Conservation (phyloP, 1,284 basidiomycete genomes). For the Melanopsichium pennsylvanicum region DNA sequence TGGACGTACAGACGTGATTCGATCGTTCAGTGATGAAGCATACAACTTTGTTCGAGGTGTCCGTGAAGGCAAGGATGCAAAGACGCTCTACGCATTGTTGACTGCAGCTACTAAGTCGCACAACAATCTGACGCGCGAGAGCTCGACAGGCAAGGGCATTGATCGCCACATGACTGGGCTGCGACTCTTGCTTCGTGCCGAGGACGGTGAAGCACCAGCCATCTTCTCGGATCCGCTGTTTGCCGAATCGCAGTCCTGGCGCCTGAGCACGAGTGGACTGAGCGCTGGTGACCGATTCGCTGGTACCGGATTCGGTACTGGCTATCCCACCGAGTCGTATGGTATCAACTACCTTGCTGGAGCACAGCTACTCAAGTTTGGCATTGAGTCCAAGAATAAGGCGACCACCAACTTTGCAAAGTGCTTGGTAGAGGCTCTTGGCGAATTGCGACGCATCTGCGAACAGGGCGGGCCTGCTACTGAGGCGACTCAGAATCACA, state of each 20-base stretch:
- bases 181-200: constrained; percentile 68
- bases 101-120: constrained; percentile 78
- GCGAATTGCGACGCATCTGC: constrained; percentile 76
- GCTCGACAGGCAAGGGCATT: constrained; percentile 83
- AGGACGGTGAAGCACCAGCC: constrained; percentile 53
- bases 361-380: constrained; percentile 85
- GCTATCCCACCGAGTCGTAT: constrained; percentile 54
- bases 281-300: constrained; percentile 86
- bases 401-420: constrained; percentile 78
- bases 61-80: constrained; percentile 72
- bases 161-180: constrained; percentile 92
- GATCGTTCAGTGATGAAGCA: constrained; percentile 79
- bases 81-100: constrained; percentile 71
- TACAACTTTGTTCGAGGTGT: constrained; percentile 82
- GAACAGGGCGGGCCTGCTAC: constrained; percentile 64
- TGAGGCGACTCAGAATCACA: constrained; percentile 37
- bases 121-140: constrained; percentile 77
- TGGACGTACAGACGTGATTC: constrained; percentile 91
- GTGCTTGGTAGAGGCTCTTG: constrained; percentile 75
- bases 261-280: constrained; percentile 87
- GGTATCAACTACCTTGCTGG: constrained; percentile 75
- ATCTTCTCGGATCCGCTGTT: constrained; percentile 75
- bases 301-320: constrained; percentile 78
- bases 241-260: constrained; percentile 82
- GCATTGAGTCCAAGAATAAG: constrained; percentile 88